A percentile compares a stretch with the other conserved stretches of the same genome.
phyloP scores from a whole-genome alignment of 495 filamentous ascomycete genomes.

The Aspergillus diversus region DNA sequence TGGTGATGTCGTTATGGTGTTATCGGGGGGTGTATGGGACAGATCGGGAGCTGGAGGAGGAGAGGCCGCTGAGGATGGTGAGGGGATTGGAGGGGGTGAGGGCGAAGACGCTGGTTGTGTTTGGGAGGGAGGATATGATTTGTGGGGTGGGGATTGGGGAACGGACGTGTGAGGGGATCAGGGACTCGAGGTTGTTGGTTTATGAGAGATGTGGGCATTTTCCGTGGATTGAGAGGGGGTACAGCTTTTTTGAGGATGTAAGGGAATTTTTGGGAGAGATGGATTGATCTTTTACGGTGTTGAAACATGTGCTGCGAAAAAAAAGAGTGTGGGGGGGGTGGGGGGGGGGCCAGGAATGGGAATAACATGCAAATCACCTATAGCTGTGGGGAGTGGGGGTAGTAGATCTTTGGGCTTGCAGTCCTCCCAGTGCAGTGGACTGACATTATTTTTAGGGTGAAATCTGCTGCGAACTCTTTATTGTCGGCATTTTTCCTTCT shows the following conservation, averaged over 20 bases:
- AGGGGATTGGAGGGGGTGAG: slow-evolving; percentile 17
- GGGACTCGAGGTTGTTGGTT: slow-evolving; percentile 8
- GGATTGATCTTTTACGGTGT: neutral
- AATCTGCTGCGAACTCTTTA: too few species aligned
- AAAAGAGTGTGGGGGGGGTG: too few species aligned
- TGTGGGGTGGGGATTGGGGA: slow-evolving; percentile 23
- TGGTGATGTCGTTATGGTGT: slow-evolving; percentile 17
- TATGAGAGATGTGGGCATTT: slow-evolving; percentile 32
- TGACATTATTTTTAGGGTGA: too few species aligned
- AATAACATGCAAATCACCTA: too few species aligned
- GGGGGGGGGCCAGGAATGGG: too few species aligned
- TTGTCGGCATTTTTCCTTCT: too few species aligned
- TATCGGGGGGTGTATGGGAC: slow-evolving; percentile 21
- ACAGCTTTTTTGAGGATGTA: slow-evolving; percentile 23
- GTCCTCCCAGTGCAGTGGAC: too few species aligned
- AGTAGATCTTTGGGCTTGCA: too few species aligned
- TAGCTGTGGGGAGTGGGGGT: too few species aligned
- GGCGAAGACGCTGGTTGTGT: slow-evolving; percentile 28
- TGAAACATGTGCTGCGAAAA: neutral
- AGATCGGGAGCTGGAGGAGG: slow-evolving; percentile 8
- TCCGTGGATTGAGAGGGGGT: slow-evolving; percentile 28
- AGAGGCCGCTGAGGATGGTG: slow-evolving; percentile 19
- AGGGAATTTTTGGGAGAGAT: slow-evolving; percentile 19
- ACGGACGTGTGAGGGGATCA: slow-evolving; percentile 18
- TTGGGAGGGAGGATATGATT: slow-evolving; percentile 25